These are phyloP conservation scores for Sugiyamaella floridensis DNA, from an alignment of 805 yeast genomes.

Conservation along the genomic window DNA sequence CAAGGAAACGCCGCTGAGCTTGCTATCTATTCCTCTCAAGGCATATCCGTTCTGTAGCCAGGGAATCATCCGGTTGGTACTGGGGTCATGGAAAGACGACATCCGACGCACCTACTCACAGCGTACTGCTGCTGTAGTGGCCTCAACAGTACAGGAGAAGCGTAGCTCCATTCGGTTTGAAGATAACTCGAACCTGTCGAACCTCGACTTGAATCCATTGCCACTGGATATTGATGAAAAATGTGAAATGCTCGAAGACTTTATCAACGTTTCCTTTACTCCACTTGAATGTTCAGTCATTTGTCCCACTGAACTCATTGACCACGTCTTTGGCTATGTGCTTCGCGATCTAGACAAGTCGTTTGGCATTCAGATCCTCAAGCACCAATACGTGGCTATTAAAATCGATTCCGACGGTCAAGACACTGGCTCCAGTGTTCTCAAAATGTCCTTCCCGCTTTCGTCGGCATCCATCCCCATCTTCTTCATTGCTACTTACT, in stretches of 20 bases:
- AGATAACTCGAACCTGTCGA: conserved; percentile 13
- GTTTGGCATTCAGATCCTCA: conserved; percentile 35
- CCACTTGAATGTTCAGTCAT: conserved; percentile 59
- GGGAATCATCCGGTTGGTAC: conserved; percentile 41
- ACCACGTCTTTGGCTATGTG: conserved; percentile 35
- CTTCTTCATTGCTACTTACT: conserved; percentile 56
- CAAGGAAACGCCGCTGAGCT: conserved; percentile 32
- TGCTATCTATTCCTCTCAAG: conserved; percentile 47
- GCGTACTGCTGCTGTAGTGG: conserved; percentile 9
- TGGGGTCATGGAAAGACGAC: conserved; percentile 22
- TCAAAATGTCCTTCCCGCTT: conserved; percentile 53
- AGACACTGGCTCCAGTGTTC: conserved; percentile 43
- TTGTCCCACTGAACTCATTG: conserved; percentile 38
- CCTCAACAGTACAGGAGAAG: conserved; percentile 2
- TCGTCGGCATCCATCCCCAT: conserved; percentile 50
- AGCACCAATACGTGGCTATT: conserved; percentile 43
- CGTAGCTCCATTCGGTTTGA: conserved; percentile 7
- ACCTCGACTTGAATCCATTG: background rate
- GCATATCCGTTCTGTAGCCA: conserved; percentile 48
- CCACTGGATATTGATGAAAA: conserved; percentile 16
- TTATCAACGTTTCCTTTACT: conserved; percentile 56
- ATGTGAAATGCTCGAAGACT: conserved; percentile 32
- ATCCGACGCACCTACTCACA: conserved; percentile 17
- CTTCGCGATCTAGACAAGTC: conserved; percentile 30
- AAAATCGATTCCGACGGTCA: conserved; percentile 58